A percentile compares a stretch with the other conserved stretches of the same genome.
Conservation (phyloP, 1,284 basidiomycete genomes). For the Microbotryomycetes sp. region DNA sequence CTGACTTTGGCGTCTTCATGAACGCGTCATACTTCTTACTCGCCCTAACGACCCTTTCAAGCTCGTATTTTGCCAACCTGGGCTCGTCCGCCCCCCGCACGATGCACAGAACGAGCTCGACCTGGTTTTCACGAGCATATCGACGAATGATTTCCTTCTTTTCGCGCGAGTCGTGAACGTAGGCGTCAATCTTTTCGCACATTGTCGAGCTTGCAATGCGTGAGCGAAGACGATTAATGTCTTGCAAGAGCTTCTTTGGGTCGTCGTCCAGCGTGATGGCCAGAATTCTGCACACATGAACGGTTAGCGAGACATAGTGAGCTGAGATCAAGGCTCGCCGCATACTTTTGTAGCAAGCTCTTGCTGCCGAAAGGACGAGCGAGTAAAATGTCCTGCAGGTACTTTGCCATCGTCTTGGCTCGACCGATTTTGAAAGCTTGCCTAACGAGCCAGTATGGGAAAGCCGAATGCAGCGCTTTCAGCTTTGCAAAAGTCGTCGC, state of each 20-base stretch:
- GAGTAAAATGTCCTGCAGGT: conserved; percentile 31
- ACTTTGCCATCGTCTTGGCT: conserved; percentile 27
- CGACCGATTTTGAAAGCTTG: conserved; percentile 29
- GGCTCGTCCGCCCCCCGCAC: conserved; percentile 34
- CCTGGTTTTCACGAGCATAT: conserved; percentile 28
- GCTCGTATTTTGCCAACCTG: conserved; percentile 29
- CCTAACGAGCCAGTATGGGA: conserved; percentile 32
- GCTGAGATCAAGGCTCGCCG: background rate
- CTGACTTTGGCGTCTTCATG: conserved; percentile 22
- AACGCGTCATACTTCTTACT: conserved; percentile 21
- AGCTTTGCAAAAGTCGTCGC: conserved; percentile 28
- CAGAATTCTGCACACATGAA: conserved; percentile 16
- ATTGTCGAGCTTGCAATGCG: conserved; percentile 30
- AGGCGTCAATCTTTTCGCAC: conserved; percentile 33
- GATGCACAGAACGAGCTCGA: conserved; percentile 34
- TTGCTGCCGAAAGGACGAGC: conserved; percentile 26
- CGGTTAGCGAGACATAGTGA: background rate
- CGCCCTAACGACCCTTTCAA: conserved; percentile 29
- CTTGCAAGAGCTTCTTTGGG: conserved; percentile 14
- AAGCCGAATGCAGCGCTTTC: conserved; percentile 22
- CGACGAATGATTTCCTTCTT: conserved; percentile 30
- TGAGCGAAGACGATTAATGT: conserved; percentile 22
- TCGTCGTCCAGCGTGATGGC: conserved; percentile 29
- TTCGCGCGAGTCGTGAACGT: conserved; percentile 26
- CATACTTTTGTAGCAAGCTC: conserved; percentile 31